A percentile compares a stretch with the other conserved stretches of the same genome.
Conservation (phyloP, 2,329 filamentous ascomycete species). For the Aureobasidium sp. region DNA sequence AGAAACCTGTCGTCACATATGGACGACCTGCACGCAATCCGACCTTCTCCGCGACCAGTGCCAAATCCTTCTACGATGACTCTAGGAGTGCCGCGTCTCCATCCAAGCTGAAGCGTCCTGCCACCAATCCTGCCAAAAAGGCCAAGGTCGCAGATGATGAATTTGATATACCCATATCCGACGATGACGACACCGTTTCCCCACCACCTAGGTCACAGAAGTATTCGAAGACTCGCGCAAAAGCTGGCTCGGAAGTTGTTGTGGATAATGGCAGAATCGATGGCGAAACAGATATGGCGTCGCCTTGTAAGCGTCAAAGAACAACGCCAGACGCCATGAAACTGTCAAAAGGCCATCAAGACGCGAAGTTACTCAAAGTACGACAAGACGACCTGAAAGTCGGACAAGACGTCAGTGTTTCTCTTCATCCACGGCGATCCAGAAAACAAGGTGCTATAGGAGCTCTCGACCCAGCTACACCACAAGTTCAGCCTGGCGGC, state of each 20-base stretch:
- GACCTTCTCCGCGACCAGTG: conserved; percentile 10
- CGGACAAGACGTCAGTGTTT: not conserved
- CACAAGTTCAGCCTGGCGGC: not conserved
- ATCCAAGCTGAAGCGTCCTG: conserved; percentile 9
- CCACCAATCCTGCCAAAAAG: not conserved
- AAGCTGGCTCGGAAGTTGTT: not conserved
- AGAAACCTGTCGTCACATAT: conserved; percentile 33
- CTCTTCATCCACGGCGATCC: not conserved
- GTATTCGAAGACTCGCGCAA: not conserved
- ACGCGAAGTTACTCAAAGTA: not conserved
- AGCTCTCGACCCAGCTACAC: not conserved
- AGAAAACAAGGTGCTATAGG: not conserved
- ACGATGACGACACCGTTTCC: conserved; percentile 26
- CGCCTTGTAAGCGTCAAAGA: conserved; percentile 11
- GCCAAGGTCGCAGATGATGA: conserved; percentile 22
- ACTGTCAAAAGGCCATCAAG: not conserved
- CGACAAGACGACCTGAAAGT: not conserved
- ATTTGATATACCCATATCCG: conserved; percentile 39
- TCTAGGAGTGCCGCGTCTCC: not conserved
- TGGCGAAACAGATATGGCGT: not conserved
- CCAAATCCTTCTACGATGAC: conserved; percentile 7
- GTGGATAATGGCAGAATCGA: not conserved
- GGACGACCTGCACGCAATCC: conserved; percentile 30
- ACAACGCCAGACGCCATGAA: not conserved
- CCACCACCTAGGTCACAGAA: not conserved